phyloP scores from a whole-genome alignment of 352 stramenopile species.

The Pythium monospermum region DNA sequence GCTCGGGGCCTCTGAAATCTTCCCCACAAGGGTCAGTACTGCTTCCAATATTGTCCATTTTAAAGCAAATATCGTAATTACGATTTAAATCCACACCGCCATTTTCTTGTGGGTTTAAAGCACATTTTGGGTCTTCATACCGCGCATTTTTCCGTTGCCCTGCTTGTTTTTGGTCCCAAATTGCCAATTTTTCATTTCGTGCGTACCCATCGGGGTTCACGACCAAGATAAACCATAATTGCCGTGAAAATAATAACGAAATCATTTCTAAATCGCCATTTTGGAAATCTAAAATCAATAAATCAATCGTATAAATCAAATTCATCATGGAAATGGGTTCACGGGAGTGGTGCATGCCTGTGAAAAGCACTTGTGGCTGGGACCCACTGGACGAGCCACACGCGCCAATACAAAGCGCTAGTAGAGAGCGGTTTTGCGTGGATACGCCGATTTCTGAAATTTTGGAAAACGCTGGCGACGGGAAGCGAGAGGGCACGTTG shows the following conservation, averaged over 20 bases:
- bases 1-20: constrained; percentile 55
- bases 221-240: constrained; percentile 81
- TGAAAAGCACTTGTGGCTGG: constrained; percentile 66
- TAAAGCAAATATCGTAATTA: constrained; percentile 83
- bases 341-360: constrained; percentile 78
- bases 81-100: constrained; percentile 77
- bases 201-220: constrained; percentile 84
- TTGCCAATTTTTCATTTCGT: constrained; percentile 55
- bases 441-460: constrained; percentile 54
- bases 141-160: constrained; percentile 74
- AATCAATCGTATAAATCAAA: constrained; percentile 78
- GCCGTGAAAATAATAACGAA: constrained; percentile 51
- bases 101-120: no score
- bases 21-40: constrained; percentile 63
- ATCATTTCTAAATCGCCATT: constrained; percentile 54
- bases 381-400: constrained; percentile 19
- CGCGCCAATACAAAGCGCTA: constrained; percentile 62
- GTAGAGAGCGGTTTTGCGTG: constrained; percentile 48
- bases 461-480: no score
- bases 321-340: constrained; percentile 90
- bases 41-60: constrained; percentile 51
- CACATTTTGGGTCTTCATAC: no score
- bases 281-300: constrained; percentile 48
- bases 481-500: constrained; percentile 26
- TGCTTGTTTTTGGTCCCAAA: constrained; percentile 39